Evolutionary conservation across 2,329 filamentous ascomycete species (phyloP), one percentile per base, ranked within the genome.

Genomic region (Rhynchosporium agropyri): DNA sequence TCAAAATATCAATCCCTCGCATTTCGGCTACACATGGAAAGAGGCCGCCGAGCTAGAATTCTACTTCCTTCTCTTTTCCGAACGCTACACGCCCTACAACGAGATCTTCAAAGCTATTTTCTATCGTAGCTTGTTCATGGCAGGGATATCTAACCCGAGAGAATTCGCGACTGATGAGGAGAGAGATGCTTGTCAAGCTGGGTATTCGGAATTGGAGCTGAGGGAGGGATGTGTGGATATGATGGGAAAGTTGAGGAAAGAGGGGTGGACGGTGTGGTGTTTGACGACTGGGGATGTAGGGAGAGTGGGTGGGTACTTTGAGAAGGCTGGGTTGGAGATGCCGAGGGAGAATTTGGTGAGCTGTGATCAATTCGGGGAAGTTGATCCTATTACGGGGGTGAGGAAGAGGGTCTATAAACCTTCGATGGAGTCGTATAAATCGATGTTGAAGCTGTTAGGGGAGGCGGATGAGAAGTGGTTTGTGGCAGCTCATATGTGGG

Each of bases 401-500:
- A 71, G 71, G 0, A 69, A 73, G 13, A 77, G 79, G 0, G 72
- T 83, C 20, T 80, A 78, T 1, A 85, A 84, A 71, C 83, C 83
- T 0, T 79, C 77, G 0, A 72, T 79, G 3, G 76, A 70, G 31
- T 78, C 80, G 0, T 85, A 85, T 67, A 68, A 72, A 64, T 74
- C 77, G 0, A 70, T 81, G 5, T 71, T 80, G 40, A 75, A 76
- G n/a, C 72, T 70, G 55, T 78, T 84, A 61, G 76, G 67, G 0
- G 67, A 69, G 0, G 72, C 74, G 0, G 67, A 64, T 50, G 74
- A 79, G 64, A 77, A 77, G 51, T 85, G 83, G 83, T 85, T 85
- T 70, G 83, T 81, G 0, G 83, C 84, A 0, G 83, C 82, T 28
- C 84, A 86, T 73, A 81, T 82, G 77, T 86, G 83, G 84, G 83